Evolutionary conservation across 805 yeast genomes (phyloP), one percentile per base, ranked within the genome.

Genomic region (Ascoidea rubescens): DNA sequence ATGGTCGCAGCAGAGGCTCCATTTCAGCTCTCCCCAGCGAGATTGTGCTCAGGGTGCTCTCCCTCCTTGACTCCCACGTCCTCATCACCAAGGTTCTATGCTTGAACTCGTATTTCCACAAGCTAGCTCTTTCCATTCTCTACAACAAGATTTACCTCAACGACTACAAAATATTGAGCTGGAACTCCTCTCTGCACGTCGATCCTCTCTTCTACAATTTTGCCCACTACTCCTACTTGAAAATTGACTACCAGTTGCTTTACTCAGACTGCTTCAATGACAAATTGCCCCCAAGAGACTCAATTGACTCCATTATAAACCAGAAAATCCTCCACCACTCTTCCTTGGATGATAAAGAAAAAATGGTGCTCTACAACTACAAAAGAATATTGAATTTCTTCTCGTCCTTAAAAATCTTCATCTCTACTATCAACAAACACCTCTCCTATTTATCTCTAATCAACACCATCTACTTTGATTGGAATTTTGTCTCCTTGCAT

Each of bases 1-100:
- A n/a, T n/a, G n/a, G n/a, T n/a, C n/a, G 28, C 28, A 21, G 28
- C 28, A 47, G 57, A 54, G 16, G 60, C 62, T 60, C 43, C 8
- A 37, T 37, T 37, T 37, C 14, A 4, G 14, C 2, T 2, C 14
- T 37, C 2, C 43, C 43, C 8, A 37, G 14, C 14, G 43, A 37
- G 14, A 10, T 37, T 10, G 14, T 37, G 8, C 8, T 37, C 2
- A 37, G 14, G 14, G 14, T 37, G 2, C 14, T 37, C 2, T 37
- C 14, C 2, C 8, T 10, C 14, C 14, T 37, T 8, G 14, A 37
- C 14, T 10, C 8, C 2, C 8, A 37, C 4, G 14, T 37, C 8
- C 14, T 37, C 8, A 4, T 37, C 14, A 37, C 8, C 8, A 37
- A 37, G 14, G 14, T 37, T 37, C 4, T 10, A 37, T 37, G 8